Conservation (phyloP, 1,284 basidiomycete genomes). For the Rhizopogon hawkerae region DNA sequence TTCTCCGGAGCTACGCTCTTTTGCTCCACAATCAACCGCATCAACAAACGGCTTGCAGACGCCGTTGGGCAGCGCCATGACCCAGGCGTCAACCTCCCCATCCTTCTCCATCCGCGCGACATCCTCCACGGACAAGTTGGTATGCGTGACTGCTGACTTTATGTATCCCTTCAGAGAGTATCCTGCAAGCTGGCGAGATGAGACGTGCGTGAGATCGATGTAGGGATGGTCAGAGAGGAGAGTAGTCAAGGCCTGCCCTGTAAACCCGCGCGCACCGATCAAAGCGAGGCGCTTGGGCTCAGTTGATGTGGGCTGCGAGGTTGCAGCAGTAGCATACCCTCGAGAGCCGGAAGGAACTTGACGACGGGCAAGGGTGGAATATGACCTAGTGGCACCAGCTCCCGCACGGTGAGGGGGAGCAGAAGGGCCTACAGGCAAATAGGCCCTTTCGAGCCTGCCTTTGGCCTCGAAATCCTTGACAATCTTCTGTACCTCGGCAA, state of each 20-base stretch:
- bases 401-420: conserved; percentile 54
- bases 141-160: conserved; percentile 70
- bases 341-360: conserved; percentile 41
- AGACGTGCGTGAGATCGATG: conserved; percentile 88
- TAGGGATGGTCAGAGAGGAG: conserved; percentile 82
- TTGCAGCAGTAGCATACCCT: conserved; percentile 54
- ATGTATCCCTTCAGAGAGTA: conserved; percentile 75
- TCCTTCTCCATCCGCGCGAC: conserved; percentile 82
- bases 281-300: conserved; percentile 85
- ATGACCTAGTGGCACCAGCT: conserved; percentile 44
- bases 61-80: conserved; percentile 97
- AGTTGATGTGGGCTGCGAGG: conserved; percentile 36
- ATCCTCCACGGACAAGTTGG: conserved; percentile 70
- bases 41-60: conserved; percentile 97
- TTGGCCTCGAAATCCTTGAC: conserved; percentile 81
- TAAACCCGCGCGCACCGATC: conserved; percentile 94
- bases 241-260: conserved; percentile 85
- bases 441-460: conserved; percentile 79
- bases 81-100: conserved; percentile 90
- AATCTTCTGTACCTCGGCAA: conserved; percentile 84
- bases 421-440: conserved; percentile 84
- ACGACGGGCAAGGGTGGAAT: conserved; percentile 64
- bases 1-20: conserved; percentile 41
- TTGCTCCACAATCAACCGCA: conserved; percentile 75
- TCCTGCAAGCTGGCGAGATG: conserved; percentile 91